Conservation (phyloP, 192 early-diverging fungal species). For the Coemansia sp. region DNA sequence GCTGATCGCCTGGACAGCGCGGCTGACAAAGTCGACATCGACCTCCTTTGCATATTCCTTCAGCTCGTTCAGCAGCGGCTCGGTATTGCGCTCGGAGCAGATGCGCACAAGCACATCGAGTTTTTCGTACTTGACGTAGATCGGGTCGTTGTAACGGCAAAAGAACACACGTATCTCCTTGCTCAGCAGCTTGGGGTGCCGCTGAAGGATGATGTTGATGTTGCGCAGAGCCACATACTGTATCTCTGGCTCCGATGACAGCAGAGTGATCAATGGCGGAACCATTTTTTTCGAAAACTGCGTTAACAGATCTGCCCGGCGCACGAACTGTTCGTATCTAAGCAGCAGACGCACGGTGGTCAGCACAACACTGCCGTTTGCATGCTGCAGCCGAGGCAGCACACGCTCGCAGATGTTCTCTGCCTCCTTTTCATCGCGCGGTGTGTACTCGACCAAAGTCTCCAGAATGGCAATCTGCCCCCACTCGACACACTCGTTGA, state of each 20-base stretch:
- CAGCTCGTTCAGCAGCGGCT: constrained; percentile 90
- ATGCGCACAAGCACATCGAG: constrained; percentile 91
- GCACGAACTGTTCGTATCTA: constrained; percentile 57
- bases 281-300: constrained; percentile 86
- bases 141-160: constrained; percentile 98
- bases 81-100: constrained; percentile 81
- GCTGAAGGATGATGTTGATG: constrained; percentile 93
- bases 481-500: constrained; percentile 99
- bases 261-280: constrained; percentile 91
- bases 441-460: constrained; percentile 75
- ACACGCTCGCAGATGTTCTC: constrained; percentile 87
- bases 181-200: constrained; percentile 77
- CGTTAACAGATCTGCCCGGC: constrained; percentile 69
- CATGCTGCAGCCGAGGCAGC: constrained; percentile 91
- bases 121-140: constrained; percentile 96
- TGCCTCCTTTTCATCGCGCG: constrained; percentile 77
- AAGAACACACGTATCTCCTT: constrained; percentile 97
- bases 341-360: constrained; percentile 76
- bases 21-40: constrained; percentile 94
- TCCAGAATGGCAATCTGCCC: constrained; percentile 95
- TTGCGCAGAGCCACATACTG: constrained; percentile 97
- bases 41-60: constrained; percentile 98
- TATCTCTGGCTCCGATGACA: constrained; percentile 88
- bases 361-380: constrained; percentile 93
- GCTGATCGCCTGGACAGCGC: constrained; percentile 86